These are phyloP conservation scores for Fusarium decemcellulare DNA, from an alignment of 2,329 filamentous ascomycete species.

Conservation along the genomic window DNA sequence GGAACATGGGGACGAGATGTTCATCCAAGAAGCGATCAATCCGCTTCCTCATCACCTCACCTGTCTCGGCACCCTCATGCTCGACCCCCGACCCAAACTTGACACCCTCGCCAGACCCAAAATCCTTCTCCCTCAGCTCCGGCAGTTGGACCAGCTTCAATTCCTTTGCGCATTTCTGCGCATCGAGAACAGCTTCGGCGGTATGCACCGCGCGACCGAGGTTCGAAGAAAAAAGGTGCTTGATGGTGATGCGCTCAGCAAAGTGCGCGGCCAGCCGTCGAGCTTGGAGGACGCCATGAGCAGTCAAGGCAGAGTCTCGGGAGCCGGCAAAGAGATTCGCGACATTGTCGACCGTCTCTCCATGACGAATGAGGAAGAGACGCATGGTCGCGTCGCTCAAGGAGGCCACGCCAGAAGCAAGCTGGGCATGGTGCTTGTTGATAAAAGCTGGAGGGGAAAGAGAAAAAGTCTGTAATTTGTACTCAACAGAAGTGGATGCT, in stretches of 20 bases:
- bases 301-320: conserved; percentile 85
- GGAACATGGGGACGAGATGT: conserved; percentile 70
- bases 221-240: conserved; percentile 83
- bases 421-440: conserved; percentile 41
- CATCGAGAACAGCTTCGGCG: conserved; percentile 74
- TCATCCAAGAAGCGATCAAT: conserved; percentile 76
- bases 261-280: conserved; percentile 78
- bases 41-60: conserved; percentile 75
- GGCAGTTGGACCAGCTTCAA: conserved; percentile 42
- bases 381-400: conserved; percentile 51
- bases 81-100: conserved; percentile 59
- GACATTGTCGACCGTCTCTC: conserved; percentile 92
- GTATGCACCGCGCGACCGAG: conserved; percentile 81
- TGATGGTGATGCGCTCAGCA: conserved; percentile 56
- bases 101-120: conserved; percentile 79
- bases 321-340: conserved; percentile 83
- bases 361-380: conserved; percentile 86
- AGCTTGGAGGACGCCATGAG: conserved; percentile 86
- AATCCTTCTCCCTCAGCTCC: conserved; percentile 80
- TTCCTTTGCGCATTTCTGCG: conserved; percentile 57
- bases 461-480: conserved; percentile 41
- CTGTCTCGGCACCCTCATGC: conserved; percentile 74
- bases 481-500: conserved; percentile 15
- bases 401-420: conserved; percentile 33
- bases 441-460: background rate